These are phyloP conservation scores for Apiotrichum brassicae DNA, from an alignment of 1,284 basidiomycete species.

Conservation along the genomic window DNA sequence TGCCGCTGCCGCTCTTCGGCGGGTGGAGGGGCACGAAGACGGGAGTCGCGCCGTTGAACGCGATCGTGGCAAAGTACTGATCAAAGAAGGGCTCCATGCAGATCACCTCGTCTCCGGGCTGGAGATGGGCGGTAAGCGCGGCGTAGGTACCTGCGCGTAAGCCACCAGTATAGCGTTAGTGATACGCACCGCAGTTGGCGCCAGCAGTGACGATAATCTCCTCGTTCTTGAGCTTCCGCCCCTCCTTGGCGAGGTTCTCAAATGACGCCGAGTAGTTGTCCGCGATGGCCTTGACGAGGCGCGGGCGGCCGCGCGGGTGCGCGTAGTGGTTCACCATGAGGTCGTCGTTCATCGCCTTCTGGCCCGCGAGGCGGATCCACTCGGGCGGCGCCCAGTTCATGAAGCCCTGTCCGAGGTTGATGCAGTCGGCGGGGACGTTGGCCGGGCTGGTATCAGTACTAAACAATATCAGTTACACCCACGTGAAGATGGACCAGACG, in stretches of 20 bases:
- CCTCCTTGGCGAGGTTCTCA: conserved; percentile 52
- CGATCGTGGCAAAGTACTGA: conserved; percentile 87
- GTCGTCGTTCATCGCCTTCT: conserved; percentile 58
- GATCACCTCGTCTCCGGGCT: conserved; percentile 91
- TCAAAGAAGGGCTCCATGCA: conserved; percentile 98
- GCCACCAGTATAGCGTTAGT: too few species aligned
- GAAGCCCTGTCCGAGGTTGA: conserved; percentile 90
- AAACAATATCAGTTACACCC: conserved; percentile 30
- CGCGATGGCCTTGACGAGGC: conserved; percentile 77
- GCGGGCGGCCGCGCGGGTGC: conserved; percentile 77
- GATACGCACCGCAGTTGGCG: conserved; percentile 77
- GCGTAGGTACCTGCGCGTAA: conserved; percentile 86
- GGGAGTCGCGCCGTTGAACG: conserved; percentile 86
- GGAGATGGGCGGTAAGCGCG: conserved; percentile 78
- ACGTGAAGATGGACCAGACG: conserved; percentile 93
- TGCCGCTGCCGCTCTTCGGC: conserved; percentile 55
- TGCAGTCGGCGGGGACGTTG: conserved; percentile 76
- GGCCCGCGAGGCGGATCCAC: conserved; percentile 73
- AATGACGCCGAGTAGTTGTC: conserved; percentile 61
- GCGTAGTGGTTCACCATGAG: conserved; percentile 80
- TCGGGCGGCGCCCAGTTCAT: conserved; percentile 76
- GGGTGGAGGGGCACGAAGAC: conserved; percentile 94
- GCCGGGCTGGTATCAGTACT: conserved; percentile 58
- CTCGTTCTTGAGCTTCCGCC: conserved; percentile 70
- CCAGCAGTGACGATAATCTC: conserved; percentile 94